Base-by-base conservation (phyloP, 192 early-diverging fungal species). In the Backusella macrospora region DNA sequence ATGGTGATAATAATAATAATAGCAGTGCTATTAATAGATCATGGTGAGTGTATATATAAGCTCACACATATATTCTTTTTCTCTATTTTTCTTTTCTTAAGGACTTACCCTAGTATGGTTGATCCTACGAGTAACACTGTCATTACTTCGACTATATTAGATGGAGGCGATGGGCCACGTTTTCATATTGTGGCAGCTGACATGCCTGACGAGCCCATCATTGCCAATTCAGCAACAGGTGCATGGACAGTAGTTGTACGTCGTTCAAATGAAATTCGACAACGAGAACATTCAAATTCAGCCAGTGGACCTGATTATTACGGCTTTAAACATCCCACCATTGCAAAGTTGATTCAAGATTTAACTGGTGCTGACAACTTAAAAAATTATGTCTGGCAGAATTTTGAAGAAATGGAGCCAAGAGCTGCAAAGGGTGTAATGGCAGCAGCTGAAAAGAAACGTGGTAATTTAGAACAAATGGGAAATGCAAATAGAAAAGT, bases 281-380 rank as follows among this genome's bases (percentile, higher is more conserved):
- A 91, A 40, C 87, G 92, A 46, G 91, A 94, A 34, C 90, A 93
- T 68, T 91, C 90, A 9, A 94, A 93, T 78, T 94, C 93, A 79
- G 93, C 92, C 4, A 94, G 92, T 10, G 95, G 96, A 13, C 95
- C 95, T 2, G 96, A 98, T 71, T 96, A 94, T 76, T 98, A 93
- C 86, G 96, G 96, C 1, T 93, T 98, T 71, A 91, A 95, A 42
- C 90, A 95, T 49, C 91, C 93, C 5, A 96, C 94, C 5, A 92
- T 98, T 65, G 86, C 88, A 23, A 93, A 92, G 75, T 89, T 95
- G 86, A 94, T 98, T 42, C 96, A 98, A 81, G 95, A 95, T 69
- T 82, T 98, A 15, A 93, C 94, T 0, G 87, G 88, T 39, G 93
- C 90, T 8, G 83, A 87, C 6, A 82, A 86, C 70, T 96, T 95